phyloP scores from a whole-genome alignment of 169 alveolate genomes.

The Plasmodium ovale region DNA sequence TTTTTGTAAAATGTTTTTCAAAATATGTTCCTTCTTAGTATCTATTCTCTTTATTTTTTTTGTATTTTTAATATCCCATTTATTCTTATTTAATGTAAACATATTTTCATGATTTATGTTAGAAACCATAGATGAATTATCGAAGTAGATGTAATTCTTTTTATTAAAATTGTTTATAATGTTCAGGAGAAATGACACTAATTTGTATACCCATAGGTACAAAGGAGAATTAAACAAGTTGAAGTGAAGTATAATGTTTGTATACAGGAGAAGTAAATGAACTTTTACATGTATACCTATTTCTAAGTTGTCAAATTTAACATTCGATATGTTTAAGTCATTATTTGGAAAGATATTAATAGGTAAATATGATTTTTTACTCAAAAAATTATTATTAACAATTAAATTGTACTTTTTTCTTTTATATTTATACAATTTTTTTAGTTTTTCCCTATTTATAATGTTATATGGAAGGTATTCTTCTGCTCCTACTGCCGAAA shows the following conservation, averaged over 20 bases:
- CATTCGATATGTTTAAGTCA: constrained; percentile 20
- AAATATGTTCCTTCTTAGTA: constrained; percentile 11
- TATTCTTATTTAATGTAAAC: background rate
- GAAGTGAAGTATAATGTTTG: constrained; percentile 34
- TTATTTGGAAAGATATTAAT: constrained; percentile 41
- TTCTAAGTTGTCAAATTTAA: constrained; percentile 37
- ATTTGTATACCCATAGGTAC: constrained; percentile 54
- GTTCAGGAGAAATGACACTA: constrained; percentile 36
- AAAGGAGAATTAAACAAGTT: constrained; percentile 36
- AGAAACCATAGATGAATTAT: constrained; percentile 25
- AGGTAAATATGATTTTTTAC: constrained; percentile 37
- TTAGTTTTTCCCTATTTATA: constrained; percentile 25
- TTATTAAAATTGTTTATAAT: constrained; percentile 41
- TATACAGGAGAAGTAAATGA: constrained; percentile 26
- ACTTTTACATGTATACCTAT: constrained; percentile 22
- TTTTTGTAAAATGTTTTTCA: constrained; percentile 41
- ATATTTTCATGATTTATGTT: constrained; percentile 24
- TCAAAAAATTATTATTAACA: constrained; percentile 29
- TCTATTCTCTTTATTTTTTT: constrained; percentile 24
- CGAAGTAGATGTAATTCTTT: constrained; percentile 23
- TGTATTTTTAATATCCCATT: constrained; percentile 3
- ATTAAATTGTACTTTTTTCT: constrained; percentile 25
- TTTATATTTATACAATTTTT: constrained; percentile 49
- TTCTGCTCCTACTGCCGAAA: too few species aligned
- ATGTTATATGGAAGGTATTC: constrained; percentile 38